Percentiles rank a stretch among this genome's conserved stretches.
Conservation (phyloP, 345 rosid species). For the Hevea brasiliensis region DNA sequence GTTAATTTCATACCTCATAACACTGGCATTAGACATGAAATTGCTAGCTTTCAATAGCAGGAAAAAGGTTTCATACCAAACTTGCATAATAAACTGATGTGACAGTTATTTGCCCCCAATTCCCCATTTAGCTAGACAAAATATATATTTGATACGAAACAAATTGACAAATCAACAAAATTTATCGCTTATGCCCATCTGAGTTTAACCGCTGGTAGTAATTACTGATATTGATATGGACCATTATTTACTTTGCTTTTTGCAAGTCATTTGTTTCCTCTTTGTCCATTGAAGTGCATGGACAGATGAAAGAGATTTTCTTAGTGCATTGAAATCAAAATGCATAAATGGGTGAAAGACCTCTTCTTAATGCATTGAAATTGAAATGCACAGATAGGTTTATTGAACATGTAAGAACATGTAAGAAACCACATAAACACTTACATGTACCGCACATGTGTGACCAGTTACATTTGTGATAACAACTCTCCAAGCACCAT, state of each 20-base stretch:
- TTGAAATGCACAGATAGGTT: background rate
- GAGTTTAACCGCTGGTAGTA: constrained; percentile 2
- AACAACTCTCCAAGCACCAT: constrained; percentile 95
- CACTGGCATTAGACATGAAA: background rate
- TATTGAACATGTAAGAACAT: background rate
- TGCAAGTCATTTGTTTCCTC: background rate
- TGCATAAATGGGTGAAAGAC: background rate
- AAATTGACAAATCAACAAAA: constrained; percentile 4
- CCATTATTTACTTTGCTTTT: background rate
- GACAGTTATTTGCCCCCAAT: too few relatives aligned
- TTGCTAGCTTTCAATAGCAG: constrained; percentile 1
- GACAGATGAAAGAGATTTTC: background rate
- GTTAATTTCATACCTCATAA: background rate
- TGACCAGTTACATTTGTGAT: constrained; percentile 92
- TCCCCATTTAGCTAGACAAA: background rate
- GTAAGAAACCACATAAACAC: constrained; percentile 21
- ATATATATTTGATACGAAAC: background rate
- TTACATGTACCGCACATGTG: constrained; percentile 89
- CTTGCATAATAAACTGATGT: background rate
- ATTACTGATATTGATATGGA: background rate
- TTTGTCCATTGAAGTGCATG: background rate
- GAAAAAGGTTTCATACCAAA: background rate
- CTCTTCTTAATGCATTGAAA: background rate
- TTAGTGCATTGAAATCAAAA: background rate
- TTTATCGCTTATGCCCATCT: constrained; percentile 11